phyloP scores from a whole-genome alignment of 306 rosid genomes.

The Rosa lucieae region DNA sequence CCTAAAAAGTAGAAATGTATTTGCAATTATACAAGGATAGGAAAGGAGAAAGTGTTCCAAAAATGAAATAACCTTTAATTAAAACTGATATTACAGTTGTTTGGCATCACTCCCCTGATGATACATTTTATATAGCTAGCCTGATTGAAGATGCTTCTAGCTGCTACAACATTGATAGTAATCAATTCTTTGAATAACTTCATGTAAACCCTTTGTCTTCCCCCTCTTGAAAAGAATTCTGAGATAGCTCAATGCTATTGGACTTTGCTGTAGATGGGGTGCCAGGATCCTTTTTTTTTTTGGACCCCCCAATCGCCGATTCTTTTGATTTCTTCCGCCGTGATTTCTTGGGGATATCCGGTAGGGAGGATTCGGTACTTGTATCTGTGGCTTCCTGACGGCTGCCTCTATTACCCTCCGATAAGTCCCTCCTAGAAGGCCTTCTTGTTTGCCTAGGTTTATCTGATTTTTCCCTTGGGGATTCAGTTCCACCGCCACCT shows the following conservation, averaged over 20 bases:
- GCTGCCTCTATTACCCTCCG: conserved; percentile 23
- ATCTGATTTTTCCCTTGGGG: conserved; percentile 62
- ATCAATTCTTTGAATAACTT: conserved; percentile 22
- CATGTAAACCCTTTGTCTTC: conserved; percentile 30
- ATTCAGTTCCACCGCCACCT: conserved; percentile 29
- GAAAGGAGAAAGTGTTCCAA: not conserved
- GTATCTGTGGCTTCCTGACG: conserved; percentile 29
- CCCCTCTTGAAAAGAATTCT: conserved; percentile 31
- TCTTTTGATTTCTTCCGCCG: conserved; percentile 61
- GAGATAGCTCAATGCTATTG: conserved; percentile 21
- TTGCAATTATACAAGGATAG: not conserved
- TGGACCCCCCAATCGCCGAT: conserved; percentile 25
- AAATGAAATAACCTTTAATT: conserved; percentile 10
- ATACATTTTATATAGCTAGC: conserved; percentile 18
- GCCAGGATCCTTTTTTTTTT: conserved; percentile 35
- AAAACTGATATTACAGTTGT: not conserved
- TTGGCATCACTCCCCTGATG: conserved; percentile 26
- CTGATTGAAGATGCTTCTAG: conserved; percentile 38
- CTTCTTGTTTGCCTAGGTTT: conserved; percentile 45
- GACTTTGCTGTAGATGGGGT: conserved; percentile 1
- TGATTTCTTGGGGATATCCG: conserved; percentile 58
- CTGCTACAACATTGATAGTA: conserved; percentile 18
- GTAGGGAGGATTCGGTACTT: conserved; percentile 32
- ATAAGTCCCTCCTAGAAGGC: conserved; percentile 47
- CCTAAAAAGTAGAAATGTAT: not conserved